Percentiles rank a stretch among this genome's conserved stretches.
phyloP scores from a whole-genome alignment of 78 protist genomes.

The Dictyostelium firmibasis region DNA sequence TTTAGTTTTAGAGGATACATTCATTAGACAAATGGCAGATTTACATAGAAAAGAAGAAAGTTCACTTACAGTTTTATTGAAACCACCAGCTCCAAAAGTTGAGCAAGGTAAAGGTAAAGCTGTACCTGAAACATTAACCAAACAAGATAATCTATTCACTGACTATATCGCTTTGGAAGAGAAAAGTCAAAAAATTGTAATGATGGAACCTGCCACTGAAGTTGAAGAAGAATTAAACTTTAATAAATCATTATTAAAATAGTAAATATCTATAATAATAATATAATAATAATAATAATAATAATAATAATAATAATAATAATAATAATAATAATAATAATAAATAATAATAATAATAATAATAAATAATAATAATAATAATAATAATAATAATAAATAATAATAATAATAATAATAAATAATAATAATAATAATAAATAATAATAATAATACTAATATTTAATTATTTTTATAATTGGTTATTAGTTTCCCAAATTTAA shows the following conservation, averaged over 20 bases:
- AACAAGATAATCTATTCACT: not conserved
- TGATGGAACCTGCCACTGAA: conserved; percentile 83
- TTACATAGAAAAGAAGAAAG: conserved; percentile 80
- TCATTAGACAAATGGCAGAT: conserved; percentile 84
- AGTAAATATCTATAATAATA: not conserved
- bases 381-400: no score
- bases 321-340: not conserved
- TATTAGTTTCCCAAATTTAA: conserved; percentile 69
- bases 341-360: not conserved
- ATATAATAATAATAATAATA: not conserved
- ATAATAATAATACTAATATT: no score
- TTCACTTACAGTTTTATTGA: conserved; percentile 80
- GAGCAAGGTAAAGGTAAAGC: not conserved
- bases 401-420: no score
- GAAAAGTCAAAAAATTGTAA: conserved; percentile 26
- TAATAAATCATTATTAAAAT: conserved; percentile 40
- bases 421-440: no score
- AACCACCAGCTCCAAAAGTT: conserved; percentile 35
- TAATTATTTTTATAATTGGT: no score
- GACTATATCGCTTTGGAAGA: conserved; percentile 79
- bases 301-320: no score
- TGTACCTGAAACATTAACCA: conserved; percentile 1
- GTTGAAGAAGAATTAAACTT: conserved; percentile 53
- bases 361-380: no score
- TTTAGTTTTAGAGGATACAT: conserved; percentile 78